These are phyloP conservation scores for Tylopilus sp. DNA, from an alignment of 1,284 basidiomycete species.

Conservation along the genomic window DNA sequence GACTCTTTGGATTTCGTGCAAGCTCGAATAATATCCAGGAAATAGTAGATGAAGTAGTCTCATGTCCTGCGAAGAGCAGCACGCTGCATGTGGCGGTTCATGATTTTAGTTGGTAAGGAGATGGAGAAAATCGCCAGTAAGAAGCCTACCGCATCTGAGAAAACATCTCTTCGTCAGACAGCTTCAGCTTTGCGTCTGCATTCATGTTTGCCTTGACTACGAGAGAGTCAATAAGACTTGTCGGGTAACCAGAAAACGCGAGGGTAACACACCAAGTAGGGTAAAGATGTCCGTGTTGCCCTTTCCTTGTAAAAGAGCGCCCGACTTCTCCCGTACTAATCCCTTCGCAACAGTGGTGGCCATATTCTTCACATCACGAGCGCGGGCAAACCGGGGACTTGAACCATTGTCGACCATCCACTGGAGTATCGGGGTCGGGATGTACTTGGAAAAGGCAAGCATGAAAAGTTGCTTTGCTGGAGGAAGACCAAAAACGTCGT, in stretches of 20 bases:
- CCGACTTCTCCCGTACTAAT: conserved; percentile 42
- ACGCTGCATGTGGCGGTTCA: conserved; percentile 15
- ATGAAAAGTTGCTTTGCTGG: conserved; percentile 17
- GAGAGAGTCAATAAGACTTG: not conserved
- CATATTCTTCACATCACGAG: conserved; percentile 29
- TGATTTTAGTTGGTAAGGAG: too few species aligned
- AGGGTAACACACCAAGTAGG: conserved; percentile 35
- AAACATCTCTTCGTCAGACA: conserved; percentile 50
- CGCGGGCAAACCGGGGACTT: conserved; percentile 34
- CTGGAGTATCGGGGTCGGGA: conserved; percentile 32
- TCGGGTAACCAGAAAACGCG: not conserved
- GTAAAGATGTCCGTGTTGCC: conserved; percentile 39
- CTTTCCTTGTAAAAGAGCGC: conserved; percentile 33
- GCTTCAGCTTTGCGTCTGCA: conserved; percentile 38
- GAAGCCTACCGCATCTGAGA: conserved; percentile 47
- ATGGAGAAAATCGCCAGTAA: not conserved
- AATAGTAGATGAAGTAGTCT: conserved; percentile 45
- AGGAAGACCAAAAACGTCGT: conserved; percentile 20
- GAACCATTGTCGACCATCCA: conserved; percentile 37
- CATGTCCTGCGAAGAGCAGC: conserved; percentile 46
- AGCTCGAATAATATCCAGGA: conserved; percentile 43
- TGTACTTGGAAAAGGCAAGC: conserved; percentile 10
- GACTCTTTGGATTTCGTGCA: conserved; percentile 36
- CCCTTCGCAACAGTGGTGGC: conserved; percentile 34
- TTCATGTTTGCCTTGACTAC: conserved; percentile 52